Evolutionary conservation across 768 basidiomycete genomes (phyloP), one percentile per base, ranked within the genome.

Genomic region (Mycena floridula): DNA sequence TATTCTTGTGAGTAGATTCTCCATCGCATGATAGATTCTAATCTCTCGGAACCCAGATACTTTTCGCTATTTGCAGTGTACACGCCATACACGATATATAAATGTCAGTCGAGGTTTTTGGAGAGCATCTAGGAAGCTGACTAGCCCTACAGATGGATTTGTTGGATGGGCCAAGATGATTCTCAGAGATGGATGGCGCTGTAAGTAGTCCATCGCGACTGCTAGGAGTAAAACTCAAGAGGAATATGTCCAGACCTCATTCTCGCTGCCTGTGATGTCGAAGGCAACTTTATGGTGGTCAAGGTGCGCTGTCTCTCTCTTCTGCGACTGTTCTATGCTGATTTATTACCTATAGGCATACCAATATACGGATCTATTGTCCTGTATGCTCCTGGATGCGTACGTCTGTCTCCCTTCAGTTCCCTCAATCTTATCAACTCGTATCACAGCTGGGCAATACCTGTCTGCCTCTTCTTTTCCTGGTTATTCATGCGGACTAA

Each of bases 341-440:
- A 15, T 47, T 4, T 26, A 25, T 15, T 41, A 45, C 28, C 22
- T 27, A 18, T 44, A 84, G 79, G 87, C 89, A 15, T 91, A 85
- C 58, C 74, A 89, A 66, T 91, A 86, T 67, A 92, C 90, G 25
- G 88, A 87, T 52, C 66, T 93, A 3, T 67, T 93, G 37, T 92
- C 90, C 1, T 89, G 87, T 62, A 91, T 91, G 87, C 76, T 93
- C n/a, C 80, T 93, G 38, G 89, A 92, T 56, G 88, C 89, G 79
- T 88, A 59, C 49, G 80, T 65, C 2, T 20, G 35, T 55, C 26
- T 28, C 20, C 25, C 22, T 37, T 16, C 16, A 22, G 11, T 26
- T 11, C 15, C n/a, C 37, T n/a, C 18, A n/a, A 4, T 16, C 4
- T 43, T 21, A 32, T n/a, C 16, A 30, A 25, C 15, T 55, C 24